phyloP scores from a whole-genome alignment of 495 filamentous ascomycete genomes.

The Penicillium cataractarum region DNA sequence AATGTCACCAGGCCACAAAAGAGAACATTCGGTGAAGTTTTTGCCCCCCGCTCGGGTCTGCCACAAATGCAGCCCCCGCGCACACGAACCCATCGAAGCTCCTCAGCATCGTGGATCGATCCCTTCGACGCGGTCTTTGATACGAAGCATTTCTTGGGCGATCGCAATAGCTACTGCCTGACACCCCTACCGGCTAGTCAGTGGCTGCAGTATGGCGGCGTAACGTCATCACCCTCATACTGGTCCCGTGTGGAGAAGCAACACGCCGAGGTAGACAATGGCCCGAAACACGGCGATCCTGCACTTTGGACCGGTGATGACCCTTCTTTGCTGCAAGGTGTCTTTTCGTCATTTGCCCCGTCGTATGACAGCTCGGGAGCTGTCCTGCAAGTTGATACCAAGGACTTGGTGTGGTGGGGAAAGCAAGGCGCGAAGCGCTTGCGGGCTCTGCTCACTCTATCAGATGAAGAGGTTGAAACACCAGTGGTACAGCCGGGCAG shows the following conservation, averaged over 20 bases:
- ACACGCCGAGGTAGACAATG: conserved; percentile 15
- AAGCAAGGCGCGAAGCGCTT: conserved; percentile 67
- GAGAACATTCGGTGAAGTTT: conserved; percentile 78
- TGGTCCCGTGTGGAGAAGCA: conserved; percentile 48
- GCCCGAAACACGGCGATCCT: conserved; percentile 34
- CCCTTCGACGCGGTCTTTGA: conserved; percentile 47
- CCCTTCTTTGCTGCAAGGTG: conserved; percentile 70
- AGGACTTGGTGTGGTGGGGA: conserved; percentile 86
- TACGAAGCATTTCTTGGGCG: conserved; percentile 39
- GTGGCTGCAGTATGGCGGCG: conserved; percentile 51
- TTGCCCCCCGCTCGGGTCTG: conserved; percentile 69
- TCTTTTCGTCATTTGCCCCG: conserved; percentile 88
- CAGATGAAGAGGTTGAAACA: conserved; percentile 39
- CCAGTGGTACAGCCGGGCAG: conserved; percentile 49
- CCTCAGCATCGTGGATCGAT: conserved; percentile 42
- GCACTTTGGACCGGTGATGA: conserved; percentile 41
- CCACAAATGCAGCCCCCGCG: conserved; percentile 70
- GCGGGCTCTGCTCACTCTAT: conserved; percentile 52
- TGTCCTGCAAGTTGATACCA: conserved; percentile 68
- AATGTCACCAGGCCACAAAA: conserved; percentile 45
- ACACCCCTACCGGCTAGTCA: conserved; percentile 43
- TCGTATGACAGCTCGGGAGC: conserved; percentile 77
- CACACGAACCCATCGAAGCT: conserved; percentile 33
- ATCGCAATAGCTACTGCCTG: conserved; percentile 46
- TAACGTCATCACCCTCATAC: conserved; percentile 45